A percentile compares a stretch with the other conserved stretches of the same genome.
These are phyloP conservation scores for Penicillium bialowiezense DNA, from an alignment of 495 filamentous ascomycete genomes.

Conservation along the genomic window DNA sequence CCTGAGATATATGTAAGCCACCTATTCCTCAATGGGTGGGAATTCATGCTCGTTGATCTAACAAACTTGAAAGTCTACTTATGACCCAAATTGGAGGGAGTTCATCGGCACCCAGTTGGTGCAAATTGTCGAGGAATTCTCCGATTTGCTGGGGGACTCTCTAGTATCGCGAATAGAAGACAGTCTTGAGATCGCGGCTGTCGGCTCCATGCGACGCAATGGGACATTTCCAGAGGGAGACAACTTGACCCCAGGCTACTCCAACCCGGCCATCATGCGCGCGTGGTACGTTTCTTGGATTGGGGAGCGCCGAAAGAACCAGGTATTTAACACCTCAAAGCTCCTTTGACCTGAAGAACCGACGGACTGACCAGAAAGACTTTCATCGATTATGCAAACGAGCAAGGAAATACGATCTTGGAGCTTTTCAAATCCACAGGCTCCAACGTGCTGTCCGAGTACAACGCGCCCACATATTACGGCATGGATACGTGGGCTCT, in stretches of 20 bases:
- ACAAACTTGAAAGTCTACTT: conserved; percentile 20
- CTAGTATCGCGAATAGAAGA: conserved; percentile 22
- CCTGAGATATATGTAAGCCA: conserved; percentile 28
- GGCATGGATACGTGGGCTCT: conserved; percentile 29
- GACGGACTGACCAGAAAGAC: conserved; percentile 13
- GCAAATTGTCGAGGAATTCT: conserved; percentile 31
- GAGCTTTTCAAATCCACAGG: conserved; percentile 25
- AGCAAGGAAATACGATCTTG: conserved; percentile 16
- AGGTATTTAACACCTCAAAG: conserved; percentile 1
- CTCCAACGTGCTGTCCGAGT: conserved; percentile 22
- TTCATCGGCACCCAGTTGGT: conserved; percentile 29
- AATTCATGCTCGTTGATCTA: no score
- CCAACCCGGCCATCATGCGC: conserved; percentile 27
- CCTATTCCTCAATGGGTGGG: no score
- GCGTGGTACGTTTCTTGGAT: conserved; percentile 28
- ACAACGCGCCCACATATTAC: conserved; percentile 28
- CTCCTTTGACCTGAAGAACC: background rate
- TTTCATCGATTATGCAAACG: conserved; percentile 26
- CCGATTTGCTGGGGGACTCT: conserved; percentile 17
- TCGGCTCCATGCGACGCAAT: conserved; percentile 28
- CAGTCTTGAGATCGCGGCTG: conserved; percentile 24
- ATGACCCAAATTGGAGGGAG: conserved; percentile 31
- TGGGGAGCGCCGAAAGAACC: conserved; percentile 18
- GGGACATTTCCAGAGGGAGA: conserved; percentile 25
- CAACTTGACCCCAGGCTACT: conserved; percentile 25